Conservation (phyloP, 441 rosid species). For the Arabidopsis lyrata region DNA sequence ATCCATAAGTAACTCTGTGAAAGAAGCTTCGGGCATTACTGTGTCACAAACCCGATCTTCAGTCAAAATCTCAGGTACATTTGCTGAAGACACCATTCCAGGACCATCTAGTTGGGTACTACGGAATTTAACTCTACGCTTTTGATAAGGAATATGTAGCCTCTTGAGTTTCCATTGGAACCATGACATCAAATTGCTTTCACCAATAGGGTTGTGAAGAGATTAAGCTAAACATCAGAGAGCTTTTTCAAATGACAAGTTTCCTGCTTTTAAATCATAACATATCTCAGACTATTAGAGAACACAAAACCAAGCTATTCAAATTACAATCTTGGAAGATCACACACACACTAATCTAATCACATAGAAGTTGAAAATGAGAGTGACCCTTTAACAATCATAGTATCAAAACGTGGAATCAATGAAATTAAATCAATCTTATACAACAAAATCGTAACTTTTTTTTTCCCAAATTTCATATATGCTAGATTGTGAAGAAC, state of each 20-base stretch:
- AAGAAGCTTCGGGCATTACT: constrained; percentile 31
- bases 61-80: constrained; percentile 32
- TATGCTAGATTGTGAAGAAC: neutral
- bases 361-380: neutral
- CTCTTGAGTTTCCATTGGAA: constrained; percentile 14
- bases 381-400: neutral
- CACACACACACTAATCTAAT: neutral
- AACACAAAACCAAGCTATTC: neutral
- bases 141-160: neutral
- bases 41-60: constrained; percentile 9
- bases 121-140: constrained; percentile 42
- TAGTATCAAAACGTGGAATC: neutral
- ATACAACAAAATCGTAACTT: neutral
- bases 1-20: constrained; percentile 24
- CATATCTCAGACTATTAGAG: neutral
- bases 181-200: constrained; percentile 11
- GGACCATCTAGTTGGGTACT: constrained; percentile 27
- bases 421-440: neutral
- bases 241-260: constrained; percentile 3
- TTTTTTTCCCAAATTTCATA: neutral
- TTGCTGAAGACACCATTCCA: constrained; percentile 37
- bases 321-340: neutral
- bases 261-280: neutral
- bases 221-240: constrained; percentile 15
- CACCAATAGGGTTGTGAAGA: constrained; percentile 13